Base-by-base conservation (phyloP, 192 early-diverging fungal genomes). In the Coemansia sp. region DNA sequence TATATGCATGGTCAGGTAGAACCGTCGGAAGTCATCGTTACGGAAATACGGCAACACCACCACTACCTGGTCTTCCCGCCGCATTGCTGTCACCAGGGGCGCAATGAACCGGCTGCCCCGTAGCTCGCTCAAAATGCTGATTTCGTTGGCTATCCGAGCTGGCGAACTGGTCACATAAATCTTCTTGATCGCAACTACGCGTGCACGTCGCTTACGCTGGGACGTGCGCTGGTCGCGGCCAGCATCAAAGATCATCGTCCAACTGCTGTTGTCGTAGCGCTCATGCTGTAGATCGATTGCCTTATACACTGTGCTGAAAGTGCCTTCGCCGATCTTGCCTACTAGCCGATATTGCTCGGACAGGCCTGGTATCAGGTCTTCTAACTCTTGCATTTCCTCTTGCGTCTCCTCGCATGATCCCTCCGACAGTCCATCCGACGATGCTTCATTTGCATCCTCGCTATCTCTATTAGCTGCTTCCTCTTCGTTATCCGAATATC, bases 281-380 rank as follows among this genome's bases (percentile, higher is more conserved):
- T 85, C 73, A 57, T 92, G 83, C 28, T 83, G 68, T 9, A 89
- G 59, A 56, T 97, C 92, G 12, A 91, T 59, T 3, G 93, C 92
- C 62, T 89, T 92, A 76, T 95, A 97, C 3, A 97, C 94, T 0
- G 87, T 86, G 61, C 88, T 90, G 60, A 95, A 97, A 0, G 93
- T 95, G 11, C 94, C 91, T 71, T 92, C 89, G 21, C 91, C 91
- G 66, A 92, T 92, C 65, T 88, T 92, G 37, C 83, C 82, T 11
- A 92, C 46, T 13, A 93, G 67, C 23, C 76, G 74, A 59, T 87
- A 94, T 26, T 86, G 81, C 5, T 79, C 65, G 18, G 64, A 45
- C 0, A 92, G 57, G 0, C 77, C 74, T 2, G 82, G 82, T 28
- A 86, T 87, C 15, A 60, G 48, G 16, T 57, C 35, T 59, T 87